These are phyloP conservation scores for Pythium guiyangense DNA, from an alignment of 352 stramenopile species.

Conservation along the genomic window DNA sequence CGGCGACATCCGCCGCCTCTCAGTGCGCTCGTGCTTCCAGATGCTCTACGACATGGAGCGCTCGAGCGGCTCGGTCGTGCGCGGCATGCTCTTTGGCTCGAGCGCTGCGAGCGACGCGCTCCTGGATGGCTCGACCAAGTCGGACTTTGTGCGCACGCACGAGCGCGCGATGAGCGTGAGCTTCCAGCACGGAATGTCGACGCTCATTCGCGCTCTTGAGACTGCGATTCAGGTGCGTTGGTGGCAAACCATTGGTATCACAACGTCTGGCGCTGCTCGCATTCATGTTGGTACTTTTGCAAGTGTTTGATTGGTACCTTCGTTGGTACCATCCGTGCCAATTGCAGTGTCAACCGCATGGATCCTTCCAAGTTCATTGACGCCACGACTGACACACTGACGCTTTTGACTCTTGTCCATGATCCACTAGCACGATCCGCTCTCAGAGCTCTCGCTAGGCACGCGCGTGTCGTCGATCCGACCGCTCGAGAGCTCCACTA, in stretches of 20 bases:
- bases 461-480: conserved; percentile 27
- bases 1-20: no score
- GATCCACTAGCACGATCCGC: conserved; percentile 25
- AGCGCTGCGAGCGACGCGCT: conserved; percentile 28
- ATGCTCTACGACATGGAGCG: conserved; percentile 78
- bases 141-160: conserved; percentile 61
- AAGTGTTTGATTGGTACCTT: background rate
- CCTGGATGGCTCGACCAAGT: conserved; percentile 66
- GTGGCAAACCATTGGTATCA: background rate
- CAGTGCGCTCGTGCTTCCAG: conserved; percentile 76
- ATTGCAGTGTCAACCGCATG: no score
- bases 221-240: conserved; percentile 30
- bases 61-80: conserved; percentile 72
- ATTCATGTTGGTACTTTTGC: background rate
- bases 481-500: background rate
- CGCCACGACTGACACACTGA: no score
- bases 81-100: conserved; percentile 57
- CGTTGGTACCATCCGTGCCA: no score
- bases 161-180: conserved; percentile 82
- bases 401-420: no score
- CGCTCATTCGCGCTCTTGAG: conserved; percentile 52
- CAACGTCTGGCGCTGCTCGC: background rate
- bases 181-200: conserved; percentile 76
- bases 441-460: conserved; percentile 36
- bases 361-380: no score